A percentile compares a stretch with the other conserved stretches of the same genome.
phyloP scores from a whole-genome alignment of 2,329 filamentous ascomycete genomes.

The Trichoderma cornu-damae region DNA sequence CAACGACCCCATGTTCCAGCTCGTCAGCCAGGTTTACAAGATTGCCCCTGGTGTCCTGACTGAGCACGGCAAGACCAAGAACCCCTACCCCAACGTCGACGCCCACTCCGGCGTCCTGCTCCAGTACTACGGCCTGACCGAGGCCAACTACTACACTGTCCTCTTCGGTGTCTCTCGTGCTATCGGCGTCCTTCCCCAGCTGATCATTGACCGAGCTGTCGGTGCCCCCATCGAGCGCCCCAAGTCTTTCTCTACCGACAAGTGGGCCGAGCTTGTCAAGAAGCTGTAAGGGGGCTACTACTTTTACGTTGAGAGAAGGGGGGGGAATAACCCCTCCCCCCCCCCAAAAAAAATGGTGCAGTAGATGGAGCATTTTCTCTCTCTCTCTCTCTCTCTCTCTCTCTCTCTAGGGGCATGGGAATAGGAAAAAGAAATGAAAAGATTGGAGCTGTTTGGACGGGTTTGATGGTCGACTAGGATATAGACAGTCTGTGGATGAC shows the following conservation, averaged over 20 bases:
- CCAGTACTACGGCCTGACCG: slow-evolving; percentile 98
- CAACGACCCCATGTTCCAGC: slow-evolving; percentile 99
- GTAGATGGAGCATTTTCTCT: slow-evolving; percentile 16
- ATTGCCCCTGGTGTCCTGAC: slow-evolving; percentile 96
- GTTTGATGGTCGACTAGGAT: slow-evolving; percentile 14
- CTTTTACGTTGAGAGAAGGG: neutral
- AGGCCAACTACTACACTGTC: slow-evolving; percentile 99
- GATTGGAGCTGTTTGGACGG: slow-evolving; percentile 1
- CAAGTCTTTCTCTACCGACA: slow-evolving; percentile 97
- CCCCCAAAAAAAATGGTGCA: neutral
- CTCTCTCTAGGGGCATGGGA: neutral
- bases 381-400: no score
- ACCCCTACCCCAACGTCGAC: slow-evolving; percentile 98
- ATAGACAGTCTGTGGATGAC: slow-evolving; percentile 23
- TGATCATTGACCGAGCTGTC: slow-evolving; percentile 98
- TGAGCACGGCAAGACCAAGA: slow-evolving; percentile 99
- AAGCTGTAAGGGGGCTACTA: slow-evolving; percentile 78
- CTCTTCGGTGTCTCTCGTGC: slow-evolving; percentile 98
- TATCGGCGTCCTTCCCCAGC: slow-evolving; percentile 95
- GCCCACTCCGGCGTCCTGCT: slow-evolving; percentile 98
- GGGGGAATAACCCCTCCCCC: no score
- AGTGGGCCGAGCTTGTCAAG: slow-evolving; percentile 89
- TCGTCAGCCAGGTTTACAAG: slow-evolving; percentile 99
- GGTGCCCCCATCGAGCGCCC: slow-evolving; percentile 96
- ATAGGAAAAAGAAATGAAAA: slow-evolving; percentile 8